phyloP scores from a whole-genome alignment of 108 stramenopile genomes.

The Hondaea fermentalgiana region DNA sequence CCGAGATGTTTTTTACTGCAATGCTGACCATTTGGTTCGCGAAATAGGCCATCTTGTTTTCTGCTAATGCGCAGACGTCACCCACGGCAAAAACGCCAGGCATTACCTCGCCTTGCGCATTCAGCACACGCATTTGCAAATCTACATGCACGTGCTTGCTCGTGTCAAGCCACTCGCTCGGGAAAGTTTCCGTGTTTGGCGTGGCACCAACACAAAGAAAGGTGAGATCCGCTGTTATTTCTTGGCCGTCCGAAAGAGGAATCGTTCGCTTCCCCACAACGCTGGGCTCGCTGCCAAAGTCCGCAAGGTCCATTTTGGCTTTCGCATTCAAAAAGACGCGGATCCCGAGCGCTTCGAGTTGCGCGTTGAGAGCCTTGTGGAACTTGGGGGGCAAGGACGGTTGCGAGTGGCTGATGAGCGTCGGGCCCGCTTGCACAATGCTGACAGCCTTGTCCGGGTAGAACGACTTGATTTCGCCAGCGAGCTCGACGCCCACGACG shows the following conservation, averaged over 20 bases:
- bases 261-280: neutral
- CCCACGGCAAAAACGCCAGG: neutral
- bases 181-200: neutral
- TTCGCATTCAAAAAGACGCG: neutral
- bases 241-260: no score
- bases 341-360: neutral
- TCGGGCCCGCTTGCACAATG: conserved; percentile 5
- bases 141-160: neutral
- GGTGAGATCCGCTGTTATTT: neutral
- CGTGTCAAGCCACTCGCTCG: neutral
- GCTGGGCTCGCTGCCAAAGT: neutral
- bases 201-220: neutral
- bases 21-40: neutral
- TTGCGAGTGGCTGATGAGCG: neutral
- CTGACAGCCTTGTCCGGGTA: conserved; percentile 30
- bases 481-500: conserved; percentile 35
- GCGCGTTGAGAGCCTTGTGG: neutral
- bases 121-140: neutral
- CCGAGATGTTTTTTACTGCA: neutral
- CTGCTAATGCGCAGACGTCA: neutral
- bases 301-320: neutral
- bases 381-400: neutral
- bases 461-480: conserved; percentile 31
- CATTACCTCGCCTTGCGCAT: neutral
- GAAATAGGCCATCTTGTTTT: neutral